Base-by-base conservation (phyloP, 371 early-diverging fungal species). In the Chytridium lagenaria region DNA sequence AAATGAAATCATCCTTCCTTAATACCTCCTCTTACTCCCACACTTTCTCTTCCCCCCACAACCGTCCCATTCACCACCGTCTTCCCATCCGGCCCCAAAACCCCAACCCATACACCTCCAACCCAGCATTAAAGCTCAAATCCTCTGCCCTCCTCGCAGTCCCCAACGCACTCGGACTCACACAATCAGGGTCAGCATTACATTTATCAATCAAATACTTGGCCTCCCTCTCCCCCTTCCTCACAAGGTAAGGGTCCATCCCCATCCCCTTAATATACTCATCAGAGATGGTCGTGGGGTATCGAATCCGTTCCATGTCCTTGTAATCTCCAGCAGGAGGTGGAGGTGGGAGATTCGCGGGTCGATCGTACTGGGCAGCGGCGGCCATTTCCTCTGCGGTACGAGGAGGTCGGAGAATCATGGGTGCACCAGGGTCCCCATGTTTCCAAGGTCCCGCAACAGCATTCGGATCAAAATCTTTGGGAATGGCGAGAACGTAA, bases 181-280 rank as follows among this genome's bases (percentile, higher is more conserved):
- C 50, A 36, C 74, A 68, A 5, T 74, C 61, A 3, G 61, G 61
- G 34, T 68, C 66, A 22, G 33, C 38, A 12, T 74, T 74, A 37
- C 55, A 74, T 39, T 26, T 59, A 51, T 74, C 74, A 22, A 74
- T 38, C 23, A n/a, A n/a, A 50, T 63, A 68, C 51, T 50, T 74
- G 33, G 39, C 50, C 7, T 38, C 15, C 26, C 31, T 23, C 37
- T 69, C 50, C 31, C 31, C 64, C 26, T 63, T 61, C 2, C 36
- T 19, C 16, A 59, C 68, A 50, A 23, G 63, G 7, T 49, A 33
- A 37, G 28, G 68, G 37, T 34, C 30, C 69, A 69, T 68, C 7
- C 69, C 74, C 69, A 69, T 68, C 69, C 10, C 26, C 44, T 59
- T 65, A 49, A 64, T 49, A 10, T 69, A 69, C n/a, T 30, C 16